Base-by-base conservation (phyloP, 495 filamentous ascomycete genomes). In the Daldinia decipiens region DNA sequence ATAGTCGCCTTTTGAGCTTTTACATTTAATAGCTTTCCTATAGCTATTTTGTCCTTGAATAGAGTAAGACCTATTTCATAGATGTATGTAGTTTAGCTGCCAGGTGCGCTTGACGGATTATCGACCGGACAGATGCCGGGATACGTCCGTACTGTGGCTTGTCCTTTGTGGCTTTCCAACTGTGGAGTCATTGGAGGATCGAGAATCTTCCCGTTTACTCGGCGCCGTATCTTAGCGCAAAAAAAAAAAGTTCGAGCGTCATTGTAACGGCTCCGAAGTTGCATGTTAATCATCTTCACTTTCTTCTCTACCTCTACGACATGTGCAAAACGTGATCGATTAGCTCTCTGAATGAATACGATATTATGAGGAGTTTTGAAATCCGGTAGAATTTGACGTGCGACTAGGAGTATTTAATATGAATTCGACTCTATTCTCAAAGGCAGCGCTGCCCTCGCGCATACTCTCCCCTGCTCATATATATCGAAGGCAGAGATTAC, bases 401-500 rank as follows among this genome's bases (percentile, higher is more conserved):
- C 31, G 40, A 73, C 53, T 40, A 67, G 56, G 55, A 67, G 55
- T n/a, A 50, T 57, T 75, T 75, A 75, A 77, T 64, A 86, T 86
- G 83, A 86, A 81, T 68, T 79, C 85, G 34, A 81, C 73, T 63
- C 75, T 87, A 64, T 75, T 86, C 31, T 79, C 79, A 50, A 88
- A 85, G 78, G 83, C 84, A 53, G 83, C 79, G 59, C 75, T 84
- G 55, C 82, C 85, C 27, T 75, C 78, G 47, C 83, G 85, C 73
- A 78, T 84, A 40, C 69, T 85, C 62, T 84, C 84, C 13, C 81
- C 83, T 34, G 72, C 79, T 65, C 80, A 82, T 71, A 74, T 82
- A 79, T 84, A 79, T 68, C 78, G 83, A 65, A 80, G 79, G 47
- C 81, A 82, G 71, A 73, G 73, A 62, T 57, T 83, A 63, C 71